These are phyloP conservation scores for Asterophora parasitica DNA, from an alignment of 768 basidiomycete species.

Conservation along the genomic window DNA sequence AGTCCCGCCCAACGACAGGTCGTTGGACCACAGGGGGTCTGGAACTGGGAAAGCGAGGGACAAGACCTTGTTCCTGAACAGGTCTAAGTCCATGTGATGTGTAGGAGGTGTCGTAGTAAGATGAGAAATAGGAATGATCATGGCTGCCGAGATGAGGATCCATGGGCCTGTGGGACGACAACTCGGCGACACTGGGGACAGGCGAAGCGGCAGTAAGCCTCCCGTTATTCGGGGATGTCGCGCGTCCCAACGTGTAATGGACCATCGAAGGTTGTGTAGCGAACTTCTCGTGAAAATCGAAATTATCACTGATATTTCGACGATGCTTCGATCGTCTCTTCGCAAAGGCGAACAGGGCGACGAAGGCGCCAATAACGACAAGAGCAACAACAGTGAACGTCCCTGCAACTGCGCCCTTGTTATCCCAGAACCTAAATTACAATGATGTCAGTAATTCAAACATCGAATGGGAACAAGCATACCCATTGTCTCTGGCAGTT, in stretches of 20 bases:
- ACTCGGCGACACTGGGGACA: conserved; percentile 22
- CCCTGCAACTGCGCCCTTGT: conserved; percentile 33
- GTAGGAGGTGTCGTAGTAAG: conserved; percentile 5
- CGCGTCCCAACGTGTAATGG: conserved; percentile 9
- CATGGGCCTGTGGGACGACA: conserved; percentile 20
- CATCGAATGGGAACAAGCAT: not conserved
- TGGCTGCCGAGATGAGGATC: conserved; percentile 18
- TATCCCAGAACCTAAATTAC: conserved; percentile 29
- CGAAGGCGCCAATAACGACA: conserved; percentile 20
- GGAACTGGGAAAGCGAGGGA: not conserved
- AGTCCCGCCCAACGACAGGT: conserved; percentile 14
- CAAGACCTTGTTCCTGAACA: conserved; percentile 9
- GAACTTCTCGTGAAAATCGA: conserved; percentile 23
- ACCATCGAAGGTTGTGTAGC: conserved; percentile 7
- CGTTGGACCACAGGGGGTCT: conserved; percentile 4
- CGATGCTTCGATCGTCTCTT: conserved; percentile 21
- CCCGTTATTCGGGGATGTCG: conserved; percentile 4
- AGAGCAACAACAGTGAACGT: conserved; percentile 29
- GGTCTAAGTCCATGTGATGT: conserved; percentile 10
- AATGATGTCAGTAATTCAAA: conserved; percentile 7
- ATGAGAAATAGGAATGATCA: not conserved
- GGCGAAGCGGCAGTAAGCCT: conserved; percentile 18
- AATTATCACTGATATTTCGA: conserved; percentile 19
- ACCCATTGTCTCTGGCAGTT: conserved; percentile 15
- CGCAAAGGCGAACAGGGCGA: conserved; percentile 21